Conservation (phyloP, 2,329 filamentous ascomycete species). For the Ophiostoma sp. region DNA sequence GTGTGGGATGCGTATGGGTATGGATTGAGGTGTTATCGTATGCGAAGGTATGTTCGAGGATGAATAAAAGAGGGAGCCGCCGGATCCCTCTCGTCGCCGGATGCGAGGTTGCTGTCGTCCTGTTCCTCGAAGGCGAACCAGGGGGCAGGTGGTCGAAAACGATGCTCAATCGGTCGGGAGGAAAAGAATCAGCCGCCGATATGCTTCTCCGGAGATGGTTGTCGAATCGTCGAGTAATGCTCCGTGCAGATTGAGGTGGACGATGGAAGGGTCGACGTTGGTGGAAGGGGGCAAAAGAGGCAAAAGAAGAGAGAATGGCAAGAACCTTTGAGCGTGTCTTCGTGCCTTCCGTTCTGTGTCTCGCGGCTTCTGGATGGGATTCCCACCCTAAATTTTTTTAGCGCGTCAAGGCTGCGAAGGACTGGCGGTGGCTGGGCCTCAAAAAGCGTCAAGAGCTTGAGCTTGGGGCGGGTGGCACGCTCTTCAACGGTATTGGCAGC, state of each 20-base stretch:
- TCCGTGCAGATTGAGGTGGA: background rate
- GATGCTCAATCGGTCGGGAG: background rate
- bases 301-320: background rate
- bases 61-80: background rate
- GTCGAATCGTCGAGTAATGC: background rate
- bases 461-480: background rate
- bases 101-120: background rate
- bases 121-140: background rate
- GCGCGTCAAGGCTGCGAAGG: slow-evolving; percentile 23
- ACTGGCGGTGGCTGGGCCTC: slow-evolving; percentile 22
- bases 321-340: background rate
- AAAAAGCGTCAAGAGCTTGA: background rate
- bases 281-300: slow-evolving; percentile 10
- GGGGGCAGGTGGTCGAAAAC: background rate
- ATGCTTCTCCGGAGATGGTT: background rate
- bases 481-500: background rate
- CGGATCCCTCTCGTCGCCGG: slow-evolving; percentile 3
- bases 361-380: background rate
- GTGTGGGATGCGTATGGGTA: background rate
- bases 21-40: background rate
- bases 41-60: background rate
- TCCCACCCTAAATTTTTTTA: slow-evolving; percentile 23
- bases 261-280: background rate
- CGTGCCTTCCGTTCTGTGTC: background rate
- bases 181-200: background rate